These are phyloP conservation scores for Blastobotrys chiropterorum DNA, from an alignment of 805 yeast species.

Conservation along the genomic window DNA sequence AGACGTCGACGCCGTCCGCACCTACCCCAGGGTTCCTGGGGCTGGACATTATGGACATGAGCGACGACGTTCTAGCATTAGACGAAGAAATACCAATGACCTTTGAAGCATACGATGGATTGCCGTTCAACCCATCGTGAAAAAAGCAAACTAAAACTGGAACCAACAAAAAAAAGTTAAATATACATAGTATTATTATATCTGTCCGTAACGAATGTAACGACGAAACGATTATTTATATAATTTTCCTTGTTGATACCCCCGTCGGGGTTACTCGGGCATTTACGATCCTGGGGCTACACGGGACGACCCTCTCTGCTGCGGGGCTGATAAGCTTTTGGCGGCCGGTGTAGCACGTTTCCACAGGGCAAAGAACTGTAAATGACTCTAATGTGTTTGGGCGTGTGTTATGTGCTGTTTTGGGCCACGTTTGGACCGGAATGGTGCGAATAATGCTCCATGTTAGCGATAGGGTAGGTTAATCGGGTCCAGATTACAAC, in stretches of 20 bases:
- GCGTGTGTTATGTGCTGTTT: too few species aligned
- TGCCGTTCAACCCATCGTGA: constrained; percentile 24
- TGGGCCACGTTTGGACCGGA: too few species aligned
- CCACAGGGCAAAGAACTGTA: too few species aligned
- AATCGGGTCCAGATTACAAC: too few species aligned
- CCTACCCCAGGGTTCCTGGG: constrained; percentile 18
- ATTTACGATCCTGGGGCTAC: background rate
- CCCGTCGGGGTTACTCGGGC: background rate
- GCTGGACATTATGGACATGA: constrained; percentile 18
- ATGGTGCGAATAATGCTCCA: too few species aligned
- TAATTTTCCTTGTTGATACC: background rate
- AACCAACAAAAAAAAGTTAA: too few species aligned
- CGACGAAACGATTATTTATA: constrained; percentile 1
- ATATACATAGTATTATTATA: background rate
- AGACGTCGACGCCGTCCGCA: constrained; percentile 7
- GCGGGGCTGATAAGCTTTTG: background rate
- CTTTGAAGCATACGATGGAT: constrained; percentile 19
- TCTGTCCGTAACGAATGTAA: background rate
- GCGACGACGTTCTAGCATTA: constrained; percentile 16
- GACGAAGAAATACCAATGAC: constrained; percentile 16
- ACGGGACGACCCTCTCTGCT: background rate
- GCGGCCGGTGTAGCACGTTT: too few species aligned
- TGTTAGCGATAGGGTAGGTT: too few species aligned
- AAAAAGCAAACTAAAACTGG: too few species aligned
- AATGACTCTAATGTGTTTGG: too few species aligned